phyloP scores from a whole-genome alignment of 2,329 filamentous ascomycete genomes.

The Fusarium drepaniforme region DNA sequence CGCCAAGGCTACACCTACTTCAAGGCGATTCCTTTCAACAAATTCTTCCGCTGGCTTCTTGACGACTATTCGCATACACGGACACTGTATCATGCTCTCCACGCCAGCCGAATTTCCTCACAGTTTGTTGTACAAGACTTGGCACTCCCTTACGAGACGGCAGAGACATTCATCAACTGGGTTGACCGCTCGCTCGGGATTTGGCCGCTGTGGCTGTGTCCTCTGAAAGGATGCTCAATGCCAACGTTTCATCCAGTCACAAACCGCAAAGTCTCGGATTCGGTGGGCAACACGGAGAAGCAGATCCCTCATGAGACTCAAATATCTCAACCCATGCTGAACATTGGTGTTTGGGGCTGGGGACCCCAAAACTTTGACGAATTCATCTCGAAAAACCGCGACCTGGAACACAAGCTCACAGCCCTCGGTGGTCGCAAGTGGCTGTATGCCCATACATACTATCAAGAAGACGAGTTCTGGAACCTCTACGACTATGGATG shows the following conservation, averaged over 20 bases:
- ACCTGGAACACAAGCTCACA: slow-evolving; percentile 72
- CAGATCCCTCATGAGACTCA: rapidly evolving
- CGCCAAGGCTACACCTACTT: slow-evolving; percentile 69
- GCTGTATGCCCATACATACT: slow-evolving; percentile 85
- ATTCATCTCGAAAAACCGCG: slow-evolving; percentile 74
- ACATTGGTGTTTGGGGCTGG: slow-evolving; percentile 79
- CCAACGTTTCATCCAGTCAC: slow-evolving; percentile 42
- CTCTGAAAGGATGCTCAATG: slow-evolving; percentile 25
- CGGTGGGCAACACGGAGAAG: neutral
- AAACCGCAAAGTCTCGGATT: rapidly evolving
- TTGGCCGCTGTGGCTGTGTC: slow-evolving; percentile 48
- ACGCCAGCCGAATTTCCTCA: slow-evolving; percentile 66
- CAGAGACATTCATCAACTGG: slow-evolving; percentile 48
- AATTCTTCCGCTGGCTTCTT: slow-evolving; percentile 67
- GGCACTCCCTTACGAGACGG: slow-evolving; percentile 65
- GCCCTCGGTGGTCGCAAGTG: slow-evolving; percentile 81
- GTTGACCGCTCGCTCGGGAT: slow-evolving; percentile 37
- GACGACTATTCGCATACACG: slow-evolving; percentile 73
- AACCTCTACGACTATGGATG: slow-evolving; percentile 65
- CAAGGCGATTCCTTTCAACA: slow-evolving; percentile 64
- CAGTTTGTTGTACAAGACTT: slow-evolving; percentile 74
- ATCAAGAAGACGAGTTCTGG: slow-evolving; percentile 76
- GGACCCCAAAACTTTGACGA: slow-evolving; percentile 63
- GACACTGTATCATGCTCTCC: slow-evolving; percentile 72
- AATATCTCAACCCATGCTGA: slow-evolving; percentile 58